Evolutionary conservation across 257 asterid genomes (phyloP), one percentile per base, ranked within the genome.

Genomic region (Penstemon newberryi): DNA sequence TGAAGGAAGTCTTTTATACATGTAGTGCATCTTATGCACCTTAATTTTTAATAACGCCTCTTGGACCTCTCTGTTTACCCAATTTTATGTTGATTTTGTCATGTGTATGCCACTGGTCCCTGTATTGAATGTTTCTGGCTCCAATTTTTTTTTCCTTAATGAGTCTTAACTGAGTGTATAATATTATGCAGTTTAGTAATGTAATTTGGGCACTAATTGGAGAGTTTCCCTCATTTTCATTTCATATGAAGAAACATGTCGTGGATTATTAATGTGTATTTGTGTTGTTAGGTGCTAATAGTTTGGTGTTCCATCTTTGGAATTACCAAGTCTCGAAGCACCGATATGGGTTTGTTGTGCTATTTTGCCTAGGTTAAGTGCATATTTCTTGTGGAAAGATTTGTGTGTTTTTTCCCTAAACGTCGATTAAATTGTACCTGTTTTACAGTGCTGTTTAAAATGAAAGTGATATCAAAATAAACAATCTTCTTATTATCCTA

Each of bases 11-110:
- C 33, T 25, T 25, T 25, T 0, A 25, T 25, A 25, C 33, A 25
- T 25, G 33, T 25, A 25, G 33, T 25, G 33, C 33, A 25, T 25
- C 33, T 25, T 25, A 25, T 25, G 33, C 33, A 25, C 33, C 33
- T 25, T 25, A 25, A 25, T 25, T 25, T 25, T 25, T 25, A 25
- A 25, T 25, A 25, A 25, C 2, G 43, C 41, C 40, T 37, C 37
- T 25, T 60, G 25, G 66, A 44, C 54, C 43, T 60, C 78, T 49
- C 42, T 11, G 6, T 50, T 25, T 0, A 33, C 12, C 55, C 51
- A 15, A 47, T 11, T 13, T 42, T 39, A 36, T 69, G 51, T 69
- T 6, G 39, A 8, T 25, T 39, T 73, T 66, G 45, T 60, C 50
- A 38, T 58, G n/a, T 57, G 18, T 15, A 15, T 15, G 18, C 18